Conservation (phyloP, 1,284 basidiomycete species). For the Earliella scabrosa region DNA sequence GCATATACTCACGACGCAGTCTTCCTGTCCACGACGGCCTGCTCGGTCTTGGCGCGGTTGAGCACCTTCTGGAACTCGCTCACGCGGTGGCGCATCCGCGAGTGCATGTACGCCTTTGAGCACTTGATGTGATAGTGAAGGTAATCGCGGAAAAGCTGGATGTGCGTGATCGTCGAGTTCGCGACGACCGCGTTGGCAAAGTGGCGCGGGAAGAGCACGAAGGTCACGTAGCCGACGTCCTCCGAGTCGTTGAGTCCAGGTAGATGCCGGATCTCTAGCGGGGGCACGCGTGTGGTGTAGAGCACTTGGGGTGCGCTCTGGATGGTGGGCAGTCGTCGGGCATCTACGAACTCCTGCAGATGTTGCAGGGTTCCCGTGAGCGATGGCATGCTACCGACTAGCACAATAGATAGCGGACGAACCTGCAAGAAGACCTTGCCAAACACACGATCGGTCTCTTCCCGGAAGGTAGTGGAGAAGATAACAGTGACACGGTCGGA, state of each 20-base stretch:
- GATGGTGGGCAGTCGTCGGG: constrained; percentile 88
- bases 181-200: constrained; percentile 81
- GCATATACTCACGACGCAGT: constrained; percentile 77
- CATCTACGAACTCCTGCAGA: constrained; percentile 99
- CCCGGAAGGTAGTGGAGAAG: constrained; percentile 96
- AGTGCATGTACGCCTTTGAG: constrained; percentile 99
- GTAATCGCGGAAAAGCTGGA: constrained; percentile 98
- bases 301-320: constrained; percentile 98
- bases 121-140: constrained; percentile 99
- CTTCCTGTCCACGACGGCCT: constrained; percentile 84
- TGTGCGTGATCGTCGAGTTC: constrained; percentile 89
- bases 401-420: constrained; percentile 26
- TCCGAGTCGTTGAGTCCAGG: constrained; percentile 84
- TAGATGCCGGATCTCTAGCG: constrained; percentile 92
- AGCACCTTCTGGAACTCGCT: constrained; percentile 98
- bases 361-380: no score
- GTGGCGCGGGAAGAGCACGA: constrained; percentile 97
- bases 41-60: constrained; percentile 97
- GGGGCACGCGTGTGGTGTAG: constrained; percentile 96
- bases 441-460: constrained; percentile 97
- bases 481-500: constrained; percentile 97
- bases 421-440: constrained; percentile 98
- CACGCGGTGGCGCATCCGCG: constrained; percentile 93
- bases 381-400: not conserved
- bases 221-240: constrained; percentile 97